These are phyloP conservation scores for Boletus reticuloceps DNA, from an alignment of 768 basidiomycete species.

Conservation along the genomic window DNA sequence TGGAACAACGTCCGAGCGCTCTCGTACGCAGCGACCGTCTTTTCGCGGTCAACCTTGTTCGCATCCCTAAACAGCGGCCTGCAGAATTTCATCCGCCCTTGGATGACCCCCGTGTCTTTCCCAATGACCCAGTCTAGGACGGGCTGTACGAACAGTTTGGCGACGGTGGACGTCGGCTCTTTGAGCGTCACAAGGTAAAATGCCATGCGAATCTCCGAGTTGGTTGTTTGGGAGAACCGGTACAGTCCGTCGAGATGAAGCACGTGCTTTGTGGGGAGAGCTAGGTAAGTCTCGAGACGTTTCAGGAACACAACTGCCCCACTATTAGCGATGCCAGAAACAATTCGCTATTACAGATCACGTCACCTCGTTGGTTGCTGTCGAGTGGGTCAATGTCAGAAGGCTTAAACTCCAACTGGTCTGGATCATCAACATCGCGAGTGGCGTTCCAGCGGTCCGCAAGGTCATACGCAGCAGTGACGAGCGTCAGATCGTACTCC, in stretches of 20 bases:
- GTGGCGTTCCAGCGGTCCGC: slow-evolving; percentile 53
- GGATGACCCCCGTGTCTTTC: slow-evolving; percentile 38
- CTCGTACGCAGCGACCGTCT: slow-evolving; percentile 37
- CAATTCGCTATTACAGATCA: neutral
- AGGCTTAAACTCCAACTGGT: slow-evolving; percentile 39
- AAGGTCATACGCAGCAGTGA: slow-evolving; percentile 48
- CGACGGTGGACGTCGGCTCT: slow-evolving; percentile 33
- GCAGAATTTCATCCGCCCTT: slow-evolving; percentile 58
- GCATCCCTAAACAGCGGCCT: slow-evolving; percentile 44
- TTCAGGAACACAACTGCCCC: slow-evolving; percentile 55
- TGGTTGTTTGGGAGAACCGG: slow-evolving; percentile 38
- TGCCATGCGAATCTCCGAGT: slow-evolving; percentile 50
- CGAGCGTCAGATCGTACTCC: slow-evolving; percentile 54
- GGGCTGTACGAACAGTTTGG: slow-evolving; percentile 29
- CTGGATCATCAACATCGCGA: slow-evolving; percentile 31
- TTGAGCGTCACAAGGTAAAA: slow-evolving; percentile 51
- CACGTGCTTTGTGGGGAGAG: slow-evolving; percentile 45
- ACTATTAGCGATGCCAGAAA: neutral
- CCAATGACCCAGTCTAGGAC: slow-evolving; percentile 49
- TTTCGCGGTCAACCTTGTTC: slow-evolving; percentile 34
- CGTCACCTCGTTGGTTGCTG: slow-evolving; percentile 48
- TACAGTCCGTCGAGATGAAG: slow-evolving; percentile 44
- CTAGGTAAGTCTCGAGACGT: slow-evolving; percentile 39
- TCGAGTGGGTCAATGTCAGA: slow-evolving; percentile 47
- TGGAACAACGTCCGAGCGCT: slow-evolving; percentile 40